These are phyloP conservation scores for Moesziomyces globuligerus DNA, from an alignment of 1,284 basidiomycete species.

Conservation along the genomic window DNA sequence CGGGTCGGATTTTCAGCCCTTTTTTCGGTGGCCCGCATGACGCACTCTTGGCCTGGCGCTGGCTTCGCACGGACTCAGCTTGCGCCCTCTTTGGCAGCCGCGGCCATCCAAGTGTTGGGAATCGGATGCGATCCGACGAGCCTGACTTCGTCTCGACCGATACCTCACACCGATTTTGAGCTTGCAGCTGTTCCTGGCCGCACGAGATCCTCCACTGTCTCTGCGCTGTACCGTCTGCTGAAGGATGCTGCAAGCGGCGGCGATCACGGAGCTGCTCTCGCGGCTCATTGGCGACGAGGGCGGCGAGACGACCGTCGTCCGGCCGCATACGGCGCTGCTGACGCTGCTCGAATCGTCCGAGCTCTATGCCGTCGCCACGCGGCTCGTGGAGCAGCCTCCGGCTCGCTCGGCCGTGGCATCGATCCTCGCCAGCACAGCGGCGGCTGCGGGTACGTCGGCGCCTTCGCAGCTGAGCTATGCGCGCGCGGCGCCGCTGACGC, in stretches of 20 bases:
- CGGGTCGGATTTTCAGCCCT: no score
- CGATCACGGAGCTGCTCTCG: constrained; percentile 30
- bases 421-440: constrained; percentile 27
- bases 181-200: no score
- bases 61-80: no score
- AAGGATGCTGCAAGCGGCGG: constrained; percentile 38
- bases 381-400: constrained; percentile 17
- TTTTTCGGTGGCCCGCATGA: no score
- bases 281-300: constrained; percentile 25
- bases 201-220: neutral
- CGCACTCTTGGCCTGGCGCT: no score
- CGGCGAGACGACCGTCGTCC: neutral
- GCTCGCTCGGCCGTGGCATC: constrained; percentile 17
- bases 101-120: no score
- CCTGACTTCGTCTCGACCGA: no score
- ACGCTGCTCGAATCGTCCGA: constrained; percentile 43
- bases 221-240: neutral
- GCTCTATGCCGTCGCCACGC: constrained; percentile 34
- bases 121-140: no score
- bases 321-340: constrained; percentile 37
- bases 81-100: no score
- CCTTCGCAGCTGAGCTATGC: neutral
- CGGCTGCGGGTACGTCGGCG: constrained; percentile 10
- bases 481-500: constrained; percentile 9
- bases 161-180: no score